A percentile compares a stretch with the other conserved stretches of the same genome.
These are phyloP conservation scores for Acacia melanoxylon DNA, from an alignment of 306 rosid genomes.

Conservation along the genomic window DNA sequence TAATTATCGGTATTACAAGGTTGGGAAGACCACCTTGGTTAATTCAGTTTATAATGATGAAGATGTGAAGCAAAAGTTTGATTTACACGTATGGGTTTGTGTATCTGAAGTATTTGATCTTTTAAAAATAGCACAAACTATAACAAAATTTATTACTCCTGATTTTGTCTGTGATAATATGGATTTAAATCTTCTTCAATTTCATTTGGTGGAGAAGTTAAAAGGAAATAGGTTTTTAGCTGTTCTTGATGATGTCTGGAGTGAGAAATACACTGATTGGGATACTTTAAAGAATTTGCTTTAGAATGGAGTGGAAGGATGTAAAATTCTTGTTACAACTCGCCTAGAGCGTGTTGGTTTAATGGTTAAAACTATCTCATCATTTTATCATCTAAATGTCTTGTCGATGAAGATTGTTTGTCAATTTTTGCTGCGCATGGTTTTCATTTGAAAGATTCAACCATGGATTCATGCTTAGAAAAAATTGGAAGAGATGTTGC, in stretches of 20 bases:
- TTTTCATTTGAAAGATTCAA: not conserved
- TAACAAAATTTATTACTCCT: too few relatives aligned
- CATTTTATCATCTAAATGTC: not conserved
- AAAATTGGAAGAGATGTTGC: not conserved
- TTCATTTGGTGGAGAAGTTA: not conserved
- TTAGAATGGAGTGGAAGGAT: not conserved
- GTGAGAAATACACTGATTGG: not conserved
- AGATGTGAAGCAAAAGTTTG: too few relatives aligned
- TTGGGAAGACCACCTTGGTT: too few relatives aligned
- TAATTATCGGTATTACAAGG: too few relatives aligned
- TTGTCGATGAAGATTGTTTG: not conserved
- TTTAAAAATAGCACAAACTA: not conserved
- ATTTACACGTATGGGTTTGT: too few relatives aligned
- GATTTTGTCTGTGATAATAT: too few relatives aligned
- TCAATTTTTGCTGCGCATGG: conserved; percentile 22
- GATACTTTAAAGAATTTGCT: not conserved
- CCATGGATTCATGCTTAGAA: not conserved
- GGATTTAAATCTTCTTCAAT: not conserved
- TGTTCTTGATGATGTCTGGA: conserved; percentile 36
- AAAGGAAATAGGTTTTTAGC: not conserved
- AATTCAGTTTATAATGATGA: too few relatives aligned
- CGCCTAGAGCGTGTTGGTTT: not conserved
- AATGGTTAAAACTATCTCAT: not conserved
- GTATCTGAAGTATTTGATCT: too few relatives aligned
- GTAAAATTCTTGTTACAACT: conserved; percentile 35